phyloP scores from a whole-genome alignment of 1,284 basidiomycete species.

The Sporisorium scitamineum region DNA sequence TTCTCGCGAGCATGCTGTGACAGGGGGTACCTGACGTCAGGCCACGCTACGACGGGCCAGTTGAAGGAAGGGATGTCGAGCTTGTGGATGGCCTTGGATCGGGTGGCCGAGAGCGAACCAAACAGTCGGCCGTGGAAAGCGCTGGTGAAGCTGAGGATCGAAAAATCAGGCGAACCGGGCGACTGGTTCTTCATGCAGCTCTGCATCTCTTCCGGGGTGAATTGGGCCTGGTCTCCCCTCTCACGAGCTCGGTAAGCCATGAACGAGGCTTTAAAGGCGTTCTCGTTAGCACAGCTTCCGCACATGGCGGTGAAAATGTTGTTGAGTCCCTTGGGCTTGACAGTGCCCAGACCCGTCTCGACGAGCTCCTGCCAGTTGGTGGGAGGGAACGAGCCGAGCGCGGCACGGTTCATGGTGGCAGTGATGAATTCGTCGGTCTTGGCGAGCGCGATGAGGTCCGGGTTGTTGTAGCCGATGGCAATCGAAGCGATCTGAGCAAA shows the following conservation, averaged over 20 bases:
- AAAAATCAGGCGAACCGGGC: slow-evolving; percentile 73
- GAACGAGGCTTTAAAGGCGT: slow-evolving; percentile 74
- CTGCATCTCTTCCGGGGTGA: slow-evolving; percentile 46
- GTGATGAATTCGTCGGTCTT: slow-evolving; percentile 70
- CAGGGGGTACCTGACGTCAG: slow-evolving; percentile 73
- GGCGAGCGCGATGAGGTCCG: slow-evolving; percentile 68
- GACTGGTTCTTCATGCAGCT: slow-evolving; percentile 73
- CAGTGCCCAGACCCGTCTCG: slow-evolving; percentile 71
- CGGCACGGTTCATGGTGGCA: slow-evolving; percentile 72
- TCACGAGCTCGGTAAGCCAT: slow-evolving; percentile 71
- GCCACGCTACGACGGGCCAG: slow-evolving; percentile 74
- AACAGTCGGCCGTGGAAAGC: slow-evolving; percentile 68
- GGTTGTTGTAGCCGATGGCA: slow-evolving; percentile 72
- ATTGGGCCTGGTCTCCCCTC: slow-evolving; percentile 63
- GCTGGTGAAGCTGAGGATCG: slow-evolving; percentile 73
- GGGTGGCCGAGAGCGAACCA: slow-evolving; percentile 72
- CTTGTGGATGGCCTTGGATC: slow-evolving; percentile 72
- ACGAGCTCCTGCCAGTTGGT: slow-evolving; percentile 71
- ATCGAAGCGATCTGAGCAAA: slow-evolving; percentile 72
- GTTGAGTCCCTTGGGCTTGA: slow-evolving; percentile 72
- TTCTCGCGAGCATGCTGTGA: slow-evolving; percentile 71
- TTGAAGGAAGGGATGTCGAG: slow-evolving; percentile 75
- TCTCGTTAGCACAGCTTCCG: slow-evolving; percentile 70
- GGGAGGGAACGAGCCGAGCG: slow-evolving; percentile 73
- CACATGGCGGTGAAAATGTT: slow-evolving; percentile 71